A percentile compares a stretch with the other conserved stretches of the same genome.
phyloP scores from a whole-genome alignment of 352 stramenopile genomes.

The Globisporangium takayamanum region DNA sequence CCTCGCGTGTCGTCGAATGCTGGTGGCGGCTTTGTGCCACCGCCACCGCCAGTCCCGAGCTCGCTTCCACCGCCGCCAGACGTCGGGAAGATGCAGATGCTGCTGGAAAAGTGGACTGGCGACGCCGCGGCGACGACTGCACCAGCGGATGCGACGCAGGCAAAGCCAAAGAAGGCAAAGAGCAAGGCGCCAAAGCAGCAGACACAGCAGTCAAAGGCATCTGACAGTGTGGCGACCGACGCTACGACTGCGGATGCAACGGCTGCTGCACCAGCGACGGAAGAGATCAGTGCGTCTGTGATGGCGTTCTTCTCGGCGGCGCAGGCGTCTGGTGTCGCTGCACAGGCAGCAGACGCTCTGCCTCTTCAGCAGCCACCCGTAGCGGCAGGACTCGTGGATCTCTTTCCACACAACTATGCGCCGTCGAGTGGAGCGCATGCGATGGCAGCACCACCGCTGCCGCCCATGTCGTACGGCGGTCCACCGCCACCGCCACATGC shows the following conservation, averaged over 20 bases:
- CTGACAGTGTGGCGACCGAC: not conserved
- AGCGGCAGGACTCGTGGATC: constrained; percentile 15
- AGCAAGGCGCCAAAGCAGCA: constrained; percentile 1
- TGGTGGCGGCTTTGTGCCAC: not conserved
- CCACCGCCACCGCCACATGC: not conserved
- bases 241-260: not conserved
- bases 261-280: too few relatives aligned
- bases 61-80: constrained; percentile 4
- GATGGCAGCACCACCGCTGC: constrained; percentile 1
- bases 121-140: constrained; percentile 19
- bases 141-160: not conserved
- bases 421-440: not conserved
- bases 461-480: constrained; percentile 3
- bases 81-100: constrained; percentile 36
- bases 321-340: constrained; percentile 3
- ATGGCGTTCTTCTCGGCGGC: constrained; percentile 19
- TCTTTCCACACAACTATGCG: constrained; percentile 57
- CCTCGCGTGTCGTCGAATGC: constrained; percentile 8
- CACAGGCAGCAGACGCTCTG: not conserved
- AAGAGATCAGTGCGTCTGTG: constrained; percentile 11
- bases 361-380: not conserved
- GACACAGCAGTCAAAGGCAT: not conserved
- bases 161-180: constrained; percentile 2
- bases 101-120: constrained; percentile 59
- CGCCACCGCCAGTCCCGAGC: constrained; percentile 10